Conservation (phyloP, 164 flowering plant species). For the Vitis rupestris region DNA sequence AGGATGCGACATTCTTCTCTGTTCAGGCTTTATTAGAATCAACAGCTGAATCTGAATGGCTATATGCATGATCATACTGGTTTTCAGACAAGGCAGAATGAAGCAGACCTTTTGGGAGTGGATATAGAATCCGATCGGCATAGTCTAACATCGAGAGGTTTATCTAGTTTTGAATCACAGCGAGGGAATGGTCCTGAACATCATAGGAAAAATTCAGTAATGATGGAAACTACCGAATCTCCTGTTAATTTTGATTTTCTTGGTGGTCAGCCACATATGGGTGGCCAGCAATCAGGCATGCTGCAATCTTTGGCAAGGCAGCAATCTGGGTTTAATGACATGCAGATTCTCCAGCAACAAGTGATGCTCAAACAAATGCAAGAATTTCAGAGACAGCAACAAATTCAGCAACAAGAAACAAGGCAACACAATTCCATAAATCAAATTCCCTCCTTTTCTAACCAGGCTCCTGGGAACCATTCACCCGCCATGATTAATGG, state of each 20-base stretch:
- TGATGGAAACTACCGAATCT: slow-evolving; percentile 38
- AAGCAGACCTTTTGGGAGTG: slow-evolving; percentile 39
- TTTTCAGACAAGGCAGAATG: slow-evolving; percentile 40
- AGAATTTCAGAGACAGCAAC: slow-evolving; percentile 57
- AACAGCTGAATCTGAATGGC: slow-evolving; percentile 42
- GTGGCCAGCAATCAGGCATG: slow-evolving; percentile 37
- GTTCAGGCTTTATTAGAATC: slow-evolving; percentile 9
- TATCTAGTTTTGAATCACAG: slow-evolving; percentile 35
- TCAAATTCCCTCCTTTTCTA: slow-evolving; percentile 27
- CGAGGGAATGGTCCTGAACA: slow-evolving; percentile 47
- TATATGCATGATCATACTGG: slow-evolving; percentile 34
- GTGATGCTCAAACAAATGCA: slow-evolving; percentile 47
- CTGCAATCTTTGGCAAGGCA: slow-evolving; percentile 46
- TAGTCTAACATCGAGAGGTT: slow-evolving; percentile 36
- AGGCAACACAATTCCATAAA: slow-evolving; percentile 32
- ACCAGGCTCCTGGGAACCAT: slow-evolving; percentile 28
- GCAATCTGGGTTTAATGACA: slow-evolving; percentile 45
- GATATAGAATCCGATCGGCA: slow-evolving; percentile 37
- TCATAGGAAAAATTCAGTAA: slow-evolving; percentile 23
- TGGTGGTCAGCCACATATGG: slow-evolving; percentile 51
- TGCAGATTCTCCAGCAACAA: slow-evolving; percentile 53
- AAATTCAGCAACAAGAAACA: slow-evolving; percentile 37
- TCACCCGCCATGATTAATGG: slow-evolving; percentile 29
- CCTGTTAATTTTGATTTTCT: slow-evolving; percentile 49
- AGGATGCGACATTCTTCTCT: no score